These are phyloP conservation scores for Pestalotiopsis sp. DNA, from an alignment of 2,329 filamentous ascomycete species.

Conservation along the genomic window DNA sequence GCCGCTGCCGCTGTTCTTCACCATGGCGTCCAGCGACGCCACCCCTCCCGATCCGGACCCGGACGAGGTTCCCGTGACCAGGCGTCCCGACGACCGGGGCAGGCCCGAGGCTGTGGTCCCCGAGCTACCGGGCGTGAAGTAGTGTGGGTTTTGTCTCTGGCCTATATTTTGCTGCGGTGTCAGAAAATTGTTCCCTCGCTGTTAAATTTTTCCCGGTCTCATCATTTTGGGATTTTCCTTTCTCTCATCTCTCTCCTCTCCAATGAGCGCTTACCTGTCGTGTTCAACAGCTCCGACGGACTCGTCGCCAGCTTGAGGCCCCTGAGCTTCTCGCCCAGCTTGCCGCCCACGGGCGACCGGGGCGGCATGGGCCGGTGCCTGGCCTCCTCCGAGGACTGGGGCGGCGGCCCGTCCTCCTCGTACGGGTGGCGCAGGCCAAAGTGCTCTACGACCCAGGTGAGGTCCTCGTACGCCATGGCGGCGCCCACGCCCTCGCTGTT, in stretches of 20 bases:
- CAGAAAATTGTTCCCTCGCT: neutral
- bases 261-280: slow-evolving; percentile 48
- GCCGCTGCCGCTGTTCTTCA: slow-evolving; percentile 31
- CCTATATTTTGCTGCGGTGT: slow-evolving; percentile 2
- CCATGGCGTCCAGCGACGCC: slow-evolving; percentile 42
- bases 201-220: neutral
- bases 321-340: slow-evolving; percentile 77
- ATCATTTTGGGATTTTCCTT: neutral
- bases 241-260: neutral
- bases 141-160: slow-evolving; percentile 15
- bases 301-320: slow-evolving; percentile 79
- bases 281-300: slow-evolving; percentile 61
- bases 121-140: slow-evolving; percentile 14
- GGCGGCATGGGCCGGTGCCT: slow-evolving; percentile 54
- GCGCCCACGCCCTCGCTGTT: slow-evolving; percentile 84
- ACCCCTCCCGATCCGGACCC: slow-evolving; percentile 21
- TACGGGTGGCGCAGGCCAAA: slow-evolving; percentile 64
- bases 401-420: slow-evolving; percentile 16
- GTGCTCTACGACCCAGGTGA: slow-evolving; percentile 81
- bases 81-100: slow-evolving; percentile 1
- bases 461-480: slow-evolving; percentile 82
- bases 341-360: slow-evolving; percentile 66
- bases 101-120: slow-evolving; percentile 11
- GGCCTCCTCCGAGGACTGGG: slow-evolving; percentile 14
- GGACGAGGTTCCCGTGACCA: neutral